Evolutionary conservation across 1,139 yeast genomes (phyloP).

Genomic region (Pichia sp.): DNA sequence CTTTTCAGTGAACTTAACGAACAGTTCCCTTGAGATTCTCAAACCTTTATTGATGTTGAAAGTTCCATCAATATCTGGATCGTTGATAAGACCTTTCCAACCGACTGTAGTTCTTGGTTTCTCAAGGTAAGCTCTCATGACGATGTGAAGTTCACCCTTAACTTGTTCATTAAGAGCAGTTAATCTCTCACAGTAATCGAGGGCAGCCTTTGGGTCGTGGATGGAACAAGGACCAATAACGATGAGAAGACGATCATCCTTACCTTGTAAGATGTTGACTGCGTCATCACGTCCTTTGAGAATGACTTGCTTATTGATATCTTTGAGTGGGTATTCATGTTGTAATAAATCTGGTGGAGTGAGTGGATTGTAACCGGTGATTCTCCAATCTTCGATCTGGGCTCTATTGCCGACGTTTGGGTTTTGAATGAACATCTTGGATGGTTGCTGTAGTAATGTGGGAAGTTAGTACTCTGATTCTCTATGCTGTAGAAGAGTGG

Average conservation of each 20-base stretch:
- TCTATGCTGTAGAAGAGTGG: no score
- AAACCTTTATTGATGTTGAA: conserved; percentile 94
- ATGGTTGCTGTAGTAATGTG: conserved; percentile 8
- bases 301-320: conserved; percentile 53
- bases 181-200: conserved; percentile 74
- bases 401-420: conserved; percentile 76
- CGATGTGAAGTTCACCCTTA: conserved; percentile 69
- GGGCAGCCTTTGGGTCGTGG: conserved; percentile 89
- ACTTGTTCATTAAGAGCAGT: conserved; percentile 53
- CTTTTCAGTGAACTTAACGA: conserved; percentile 69
- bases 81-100: conserved; percentile 97
- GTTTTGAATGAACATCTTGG: conserved; percentile 73
- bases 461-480: background rate
- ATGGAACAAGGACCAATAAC: conserved; percentile 97
- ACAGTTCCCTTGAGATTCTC: conserved; percentile 79
- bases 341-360: conserved; percentile 93
- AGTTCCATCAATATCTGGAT: conserved; percentile 92
- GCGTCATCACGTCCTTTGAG: conserved; percentile 73
- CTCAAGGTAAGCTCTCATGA: conserved; percentile 97
- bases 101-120: conserved; percentile 99
- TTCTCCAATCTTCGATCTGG: conserved; percentile 89
- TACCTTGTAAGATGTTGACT: conserved; percentile 61
- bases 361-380: conserved; percentile 81
- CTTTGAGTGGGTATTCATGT: conserved; percentile 73
- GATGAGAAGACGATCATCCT: conserved; percentile 71